Evolutionary conservation across 1,284 basidiomycete species (phyloP), one percentile per base, ranked within the genome.

Genomic region (Leccinum ponderosum): DNA sequence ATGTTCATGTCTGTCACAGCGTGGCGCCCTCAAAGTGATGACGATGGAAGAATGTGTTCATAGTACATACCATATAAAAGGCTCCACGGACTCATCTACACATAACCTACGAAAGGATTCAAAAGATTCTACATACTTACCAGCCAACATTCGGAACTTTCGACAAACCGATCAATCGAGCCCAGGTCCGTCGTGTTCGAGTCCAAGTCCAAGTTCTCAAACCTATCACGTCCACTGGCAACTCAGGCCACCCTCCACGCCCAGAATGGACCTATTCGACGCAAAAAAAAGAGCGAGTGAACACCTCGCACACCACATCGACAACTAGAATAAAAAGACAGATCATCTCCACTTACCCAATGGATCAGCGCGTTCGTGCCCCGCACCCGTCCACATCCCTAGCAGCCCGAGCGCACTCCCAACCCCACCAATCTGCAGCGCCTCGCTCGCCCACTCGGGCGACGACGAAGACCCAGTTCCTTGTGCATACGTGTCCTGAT

Each of bases 311-410:
- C 25, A 51, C 25, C 6, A 55, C 29, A 44, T 29, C 20, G 44
- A 6, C 4, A 3, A 52, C n/a, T 17, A 17, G 9, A 11, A 35
- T 31, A 2, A 31, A 11, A 31, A 15, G 35, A 35, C 39, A 17
- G 39, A 42, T 17, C 8, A 12, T 44, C 12, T n/a, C 42, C 14
- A 66, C 79, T 67, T 58, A 85, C 84, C 83, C 5, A 82, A 66
- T 2, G 79, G 78, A 66, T 84, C 83, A 3, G 72, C 74, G 4
- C 72, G 67, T 50, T 79, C 77, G 63, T 87, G 85, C 11, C 71
- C 69, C 3, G 82, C 82, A 6, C 84, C 83, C 0, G 85, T 86
- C 86, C 85, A 87, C 71, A 83, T 72, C n/a, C 84, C 85, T 0
- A 87, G 69, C 3, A 85, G 67, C 12, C 85, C 85, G 35, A 79